A percentile compares a stretch with the other conserved stretches of the same genome.
Evolutionary conservation across 2,329 filamentous ascomycete genomes (phyloP).

Genomic region (Alternaria arbusti): DNA sequence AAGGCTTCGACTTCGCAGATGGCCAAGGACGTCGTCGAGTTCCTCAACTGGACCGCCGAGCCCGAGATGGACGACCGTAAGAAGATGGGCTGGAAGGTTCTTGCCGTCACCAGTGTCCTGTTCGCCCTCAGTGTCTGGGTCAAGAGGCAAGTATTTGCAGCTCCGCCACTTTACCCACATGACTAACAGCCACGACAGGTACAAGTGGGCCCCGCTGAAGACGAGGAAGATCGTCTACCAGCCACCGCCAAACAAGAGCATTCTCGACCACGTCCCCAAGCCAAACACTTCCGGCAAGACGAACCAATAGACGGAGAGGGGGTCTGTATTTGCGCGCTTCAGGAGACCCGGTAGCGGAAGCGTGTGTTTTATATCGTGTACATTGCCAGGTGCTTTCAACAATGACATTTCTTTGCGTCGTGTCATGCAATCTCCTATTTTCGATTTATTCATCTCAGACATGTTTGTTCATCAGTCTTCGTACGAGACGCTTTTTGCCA

Average conservation of each 20-base stretch:
- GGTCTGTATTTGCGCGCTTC: constrained; percentile 27
- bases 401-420: constrained; percentile 33
- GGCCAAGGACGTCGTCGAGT: constrained; percentile 99
- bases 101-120: constrained; percentile 78
- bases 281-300: constrained; percentile 40
- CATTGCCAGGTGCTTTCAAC: constrained; percentile 47
- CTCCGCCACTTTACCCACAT: not conserved
- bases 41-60: constrained; percentile 98
- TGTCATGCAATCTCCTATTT: not conserved
- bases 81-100: constrained; percentile 98
- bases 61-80: constrained; percentile 99
- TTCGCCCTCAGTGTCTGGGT: constrained; percentile 93
- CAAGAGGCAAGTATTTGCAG: constrained; percentile 69
- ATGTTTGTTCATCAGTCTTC: not conserved
- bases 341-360: constrained; percentile 29
- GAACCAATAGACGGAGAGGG: constrained; percentile 35
- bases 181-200: constrained; percentile 56
- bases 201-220: constrained; percentile 99
- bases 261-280: constrained; percentile 40
- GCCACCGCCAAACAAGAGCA: constrained; percentile 62
- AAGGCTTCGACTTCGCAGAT: constrained; percentile 96
- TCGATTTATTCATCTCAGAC: not conserved
- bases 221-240: constrained; percentile 91
- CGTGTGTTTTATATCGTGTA: constrained; percentile 50
- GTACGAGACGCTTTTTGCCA: not conserved